Percentiles rank a stretch among this genome's conserved stretches.
Evolutionary conservation across 768 basidiomycete species (phyloP).

Genomic region (Termitomyces sp.): DNA sequence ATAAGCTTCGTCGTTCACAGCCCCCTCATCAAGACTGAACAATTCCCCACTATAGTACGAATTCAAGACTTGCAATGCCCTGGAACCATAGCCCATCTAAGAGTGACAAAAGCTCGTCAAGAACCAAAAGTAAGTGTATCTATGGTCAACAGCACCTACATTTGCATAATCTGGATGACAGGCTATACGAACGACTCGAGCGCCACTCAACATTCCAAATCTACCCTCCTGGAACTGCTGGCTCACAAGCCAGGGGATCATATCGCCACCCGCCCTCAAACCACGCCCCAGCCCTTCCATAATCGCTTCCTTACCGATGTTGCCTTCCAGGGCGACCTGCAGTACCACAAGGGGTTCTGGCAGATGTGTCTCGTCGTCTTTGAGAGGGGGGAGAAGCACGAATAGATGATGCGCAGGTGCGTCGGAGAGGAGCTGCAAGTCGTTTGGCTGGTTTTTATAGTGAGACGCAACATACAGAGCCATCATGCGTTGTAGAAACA

Average conservation of each 20-base stretch:
- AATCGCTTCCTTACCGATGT: slow-evolving; percentile 80
- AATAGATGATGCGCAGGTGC: slow-evolving; percentile 97
- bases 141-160: slow-evolving; percentile 37
- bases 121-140: not conserved
- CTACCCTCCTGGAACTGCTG: slow-evolving; percentile 95
- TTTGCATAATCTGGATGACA: slow-evolving; percentile 94
- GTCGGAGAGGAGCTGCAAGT: slow-evolving; percentile 94
- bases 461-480: slow-evolving; percentile 95
- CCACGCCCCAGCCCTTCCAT: slow-evolving; percentile 84
- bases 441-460: slow-evolving; percentile 99
- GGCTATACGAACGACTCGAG: slow-evolving; percentile 87
- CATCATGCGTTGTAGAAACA: slow-evolving; percentile 98
- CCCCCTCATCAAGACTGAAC: slow-evolving; percentile 76
- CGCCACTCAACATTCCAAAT: slow-evolving; percentile 90
- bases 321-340: slow-evolving; percentile 94
- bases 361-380: slow-evolving; percentile 83
- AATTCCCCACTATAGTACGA: slow-evolving; percentile 92
- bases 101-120: not conserved
- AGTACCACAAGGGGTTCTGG: slow-evolving; percentile 95
- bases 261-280: slow-evolving; percentile 83
- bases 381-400: slow-evolving; percentile 88
- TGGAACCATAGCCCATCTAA: slow-evolving; percentile 97
- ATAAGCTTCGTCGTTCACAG: slow-evolving; percentile 48
- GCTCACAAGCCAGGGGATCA: slow-evolving; percentile 96
- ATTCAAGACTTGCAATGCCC: slow-evolving; percentile 82